phyloP scores from a whole-genome alignment of 345 rosid species.

The Carallia pectinifolia region DNA sequence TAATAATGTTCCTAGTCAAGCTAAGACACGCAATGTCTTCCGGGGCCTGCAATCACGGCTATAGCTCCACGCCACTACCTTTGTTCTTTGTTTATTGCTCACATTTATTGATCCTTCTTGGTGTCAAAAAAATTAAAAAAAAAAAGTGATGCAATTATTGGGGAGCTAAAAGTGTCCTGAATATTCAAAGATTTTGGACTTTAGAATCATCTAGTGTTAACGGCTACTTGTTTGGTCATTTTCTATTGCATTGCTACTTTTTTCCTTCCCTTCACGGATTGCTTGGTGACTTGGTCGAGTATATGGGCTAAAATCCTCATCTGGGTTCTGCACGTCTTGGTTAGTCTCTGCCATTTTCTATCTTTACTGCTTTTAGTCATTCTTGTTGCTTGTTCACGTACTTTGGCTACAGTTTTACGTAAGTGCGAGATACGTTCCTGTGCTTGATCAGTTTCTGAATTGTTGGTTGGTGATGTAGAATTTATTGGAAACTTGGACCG shows the following conservation, averaged over 20 bases:
- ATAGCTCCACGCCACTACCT: slow-evolving; percentile 34
- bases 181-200: slow-evolving; percentile 19
- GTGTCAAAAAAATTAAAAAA: slow-evolving; percentile 10
- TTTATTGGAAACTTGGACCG: not conserved
- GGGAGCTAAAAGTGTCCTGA: slow-evolving; percentile 13
- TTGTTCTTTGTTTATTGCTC: not conserved
- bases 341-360: slow-evolving; percentile 3
- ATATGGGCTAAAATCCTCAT: slow-evolving; percentile 12
- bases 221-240: slow-evolving; percentile 6
- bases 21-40: slow-evolving; percentile 40
- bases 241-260: not conserved
- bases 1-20: slow-evolving; percentile 1
- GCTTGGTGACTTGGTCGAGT: slow-evolving; percentile 1
- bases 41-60: slow-evolving; percentile 43
- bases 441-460: not conserved
- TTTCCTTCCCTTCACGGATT: slow-evolving; percentile 13
- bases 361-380: not conserved
- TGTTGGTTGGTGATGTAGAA: not conserved
- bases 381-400: not conserved
- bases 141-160: slow-evolving; percentile 33
- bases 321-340: slow-evolving; percentile 21
- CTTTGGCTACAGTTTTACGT: not conserved
- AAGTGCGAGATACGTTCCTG: not conserved
- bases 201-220: not conserved
- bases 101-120: not conserved